phyloP scores from a whole-genome alignment of 164 flowering plant species.

The Akebia trifoliata region DNA sequence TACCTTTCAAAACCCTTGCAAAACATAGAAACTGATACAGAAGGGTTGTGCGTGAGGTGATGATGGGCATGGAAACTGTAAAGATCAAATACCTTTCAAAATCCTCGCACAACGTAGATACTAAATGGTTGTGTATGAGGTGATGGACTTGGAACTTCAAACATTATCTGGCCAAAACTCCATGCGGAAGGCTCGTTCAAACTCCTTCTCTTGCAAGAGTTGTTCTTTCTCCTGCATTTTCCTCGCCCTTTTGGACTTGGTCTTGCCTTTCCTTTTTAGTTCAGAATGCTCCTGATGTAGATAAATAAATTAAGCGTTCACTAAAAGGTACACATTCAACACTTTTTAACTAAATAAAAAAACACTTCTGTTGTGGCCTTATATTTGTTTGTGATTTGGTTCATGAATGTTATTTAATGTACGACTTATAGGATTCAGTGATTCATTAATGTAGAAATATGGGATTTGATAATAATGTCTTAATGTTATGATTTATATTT shows the following conservation, averaged over 20 bases:
- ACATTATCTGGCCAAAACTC: conserved; percentile 98
- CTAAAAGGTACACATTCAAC: not conserved
- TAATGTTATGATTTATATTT: no score
- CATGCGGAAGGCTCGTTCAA: conserved; percentile 67
- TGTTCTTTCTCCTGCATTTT: conserved; percentile 63
- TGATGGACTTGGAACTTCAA: conserved; percentile 26
- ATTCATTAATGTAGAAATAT: no score
- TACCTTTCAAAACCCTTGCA: conserved; percentile 8
- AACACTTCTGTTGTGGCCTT: no score
- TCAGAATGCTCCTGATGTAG: conserved; percentile 28
- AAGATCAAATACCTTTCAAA: no score
- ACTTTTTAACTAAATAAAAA: not conserved
- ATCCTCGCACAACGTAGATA: no score
- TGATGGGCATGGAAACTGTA: no score
- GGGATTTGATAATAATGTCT: no score
- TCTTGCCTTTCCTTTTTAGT: conserved; percentile 37
- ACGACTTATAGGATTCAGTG: no score
- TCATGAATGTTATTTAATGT: no score
- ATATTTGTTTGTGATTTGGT: no score
- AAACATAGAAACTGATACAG: not conserved
- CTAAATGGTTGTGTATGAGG: no score
- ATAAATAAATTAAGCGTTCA: not conserved
- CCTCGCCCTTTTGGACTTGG: conserved; percentile 52
- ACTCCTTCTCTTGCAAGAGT: conserved; percentile 58
- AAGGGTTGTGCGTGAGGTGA: not conserved